A percentile compares a stretch with the other conserved stretches of the same genome.
These are phyloP conservation scores for Fusarium metavorans DNA, from an alignment of 2,329 filamentous ascomycete genomes.

Conservation along the genomic window DNA sequence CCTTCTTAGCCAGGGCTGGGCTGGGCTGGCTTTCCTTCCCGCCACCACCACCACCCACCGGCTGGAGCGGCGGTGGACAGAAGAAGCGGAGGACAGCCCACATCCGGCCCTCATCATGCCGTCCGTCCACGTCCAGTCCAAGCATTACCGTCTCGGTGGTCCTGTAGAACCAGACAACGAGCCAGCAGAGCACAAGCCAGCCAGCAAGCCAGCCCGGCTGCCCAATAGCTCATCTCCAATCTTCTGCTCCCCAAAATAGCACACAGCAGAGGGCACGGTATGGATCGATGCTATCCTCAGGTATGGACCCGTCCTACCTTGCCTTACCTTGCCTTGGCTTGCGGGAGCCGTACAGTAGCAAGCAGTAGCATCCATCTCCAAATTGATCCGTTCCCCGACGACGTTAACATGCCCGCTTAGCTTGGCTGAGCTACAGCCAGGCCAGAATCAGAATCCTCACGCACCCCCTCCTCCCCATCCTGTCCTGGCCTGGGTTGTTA, in stretches of 20 bases:
- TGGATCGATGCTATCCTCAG: conserved; percentile 41
- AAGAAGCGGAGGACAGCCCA: conserved; percentile 13
- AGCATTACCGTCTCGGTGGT: conserved; percentile 32
- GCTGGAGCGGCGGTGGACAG: conserved; percentile 12
- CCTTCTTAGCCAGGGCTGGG: background rate
- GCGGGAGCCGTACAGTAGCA: conserved; percentile 15
- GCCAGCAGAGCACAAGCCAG: conserved; percentile 32
- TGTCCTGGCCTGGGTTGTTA: conserved; percentile 12
- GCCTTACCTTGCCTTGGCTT: conserved; percentile 8
- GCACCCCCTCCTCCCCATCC: conserved; percentile 8
- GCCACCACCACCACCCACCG: conserved; percentile 35
- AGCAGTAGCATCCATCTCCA: conserved; percentile 17
- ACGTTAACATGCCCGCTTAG: conserved; percentile 27
- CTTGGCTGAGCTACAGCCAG: conserved; percentile 2
- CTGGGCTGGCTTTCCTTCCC: conserved; percentile 21
- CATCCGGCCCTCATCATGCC: conserved; percentile 29
- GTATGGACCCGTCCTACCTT: conserved; percentile 29
- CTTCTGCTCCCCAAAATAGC: conserved; percentile 37
- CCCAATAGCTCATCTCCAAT: conserved; percentile 31
- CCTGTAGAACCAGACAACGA: conserved; percentile 32
- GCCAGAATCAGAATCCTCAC: conserved; percentile 9
- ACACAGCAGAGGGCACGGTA: conserved; percentile 30
- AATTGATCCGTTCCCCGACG: conserved; percentile 23
- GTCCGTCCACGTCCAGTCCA: conserved; percentile 14
- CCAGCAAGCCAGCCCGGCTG: conserved; percentile 13